A percentile compares a stretch with the other conserved stretches of the same genome.
Conservation (phyloP, 495 filamentous ascomycete species). For the Friedmanniomyces simplex region DNA sequence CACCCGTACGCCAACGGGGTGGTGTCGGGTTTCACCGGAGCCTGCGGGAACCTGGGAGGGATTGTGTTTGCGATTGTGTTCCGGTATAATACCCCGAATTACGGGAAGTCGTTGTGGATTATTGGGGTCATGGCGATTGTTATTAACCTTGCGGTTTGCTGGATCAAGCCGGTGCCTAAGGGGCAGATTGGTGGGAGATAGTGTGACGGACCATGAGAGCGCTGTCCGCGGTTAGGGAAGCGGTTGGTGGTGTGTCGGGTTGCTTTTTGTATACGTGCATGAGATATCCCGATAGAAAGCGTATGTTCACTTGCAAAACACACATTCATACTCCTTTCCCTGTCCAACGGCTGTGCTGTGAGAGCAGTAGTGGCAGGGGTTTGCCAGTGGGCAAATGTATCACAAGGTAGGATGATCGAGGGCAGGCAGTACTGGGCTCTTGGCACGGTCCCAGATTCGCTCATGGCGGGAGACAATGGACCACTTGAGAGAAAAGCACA, state of each 20-base stretch:
- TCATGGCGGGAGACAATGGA: no score
- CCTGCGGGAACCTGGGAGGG: constrained; percentile 32
- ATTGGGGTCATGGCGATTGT: constrained; percentile 29
- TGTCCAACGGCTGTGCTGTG: no score
- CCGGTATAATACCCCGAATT: constrained; percentile 27
- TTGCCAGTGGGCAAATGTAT: no score
- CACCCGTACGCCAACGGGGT: constrained; percentile 32
- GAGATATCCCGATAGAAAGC: not conserved
- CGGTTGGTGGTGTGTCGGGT: not conserved
- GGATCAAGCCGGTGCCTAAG: constrained; percentile 33
- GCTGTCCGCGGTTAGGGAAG: not conserved
- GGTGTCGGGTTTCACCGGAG: constrained; percentile 31
- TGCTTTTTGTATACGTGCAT: no score
- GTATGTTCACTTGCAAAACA: not conserved
- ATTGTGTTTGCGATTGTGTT: constrained; percentile 34
- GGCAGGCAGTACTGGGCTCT: no score
- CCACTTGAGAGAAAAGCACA: no score
- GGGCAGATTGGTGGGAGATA: constrained; percentile 28
- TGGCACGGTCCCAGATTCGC: no score
- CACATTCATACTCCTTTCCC: no score
- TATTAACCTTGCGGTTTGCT: constrained; percentile 26
- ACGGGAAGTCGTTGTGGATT: constrained; percentile 30
- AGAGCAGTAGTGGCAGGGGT: no score
- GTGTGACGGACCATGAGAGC: not conserved
- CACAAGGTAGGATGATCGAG: no score